A percentile compares a stretch with the other conserved stretches of the same genome.
Conservation (phyloP, 108 stramenopile species). For the Cyclotella sp. region DNA sequence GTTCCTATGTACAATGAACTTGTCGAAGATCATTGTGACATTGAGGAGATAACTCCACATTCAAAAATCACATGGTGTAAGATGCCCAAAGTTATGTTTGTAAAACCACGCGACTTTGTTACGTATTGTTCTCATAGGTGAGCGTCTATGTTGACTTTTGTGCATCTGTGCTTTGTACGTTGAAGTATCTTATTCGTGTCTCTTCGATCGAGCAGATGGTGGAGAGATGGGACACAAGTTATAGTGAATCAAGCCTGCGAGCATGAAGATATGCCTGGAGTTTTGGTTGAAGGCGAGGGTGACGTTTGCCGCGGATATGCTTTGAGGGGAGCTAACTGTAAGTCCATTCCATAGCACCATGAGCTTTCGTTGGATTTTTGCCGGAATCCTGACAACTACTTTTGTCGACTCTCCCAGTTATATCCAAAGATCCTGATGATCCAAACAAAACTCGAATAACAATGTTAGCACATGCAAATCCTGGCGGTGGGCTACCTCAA, state of each 20-base stretch:
- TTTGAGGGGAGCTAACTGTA: slow-evolving; percentile 83
- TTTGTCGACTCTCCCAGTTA: slow-evolving; percentile 27
- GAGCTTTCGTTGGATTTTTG: slow-evolving; percentile 9
- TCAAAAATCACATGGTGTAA: slow-evolving; percentile 84
- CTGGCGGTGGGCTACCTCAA: slow-evolving; percentile 64
- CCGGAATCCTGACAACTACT: slow-evolving; percentile 1
- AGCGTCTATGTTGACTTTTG: background rate
- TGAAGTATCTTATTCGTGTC: too few species aligned
- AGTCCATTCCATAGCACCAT: slow-evolving; percentile 5
- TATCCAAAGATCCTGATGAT: slow-evolving; percentile 77
- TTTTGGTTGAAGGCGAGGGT: slow-evolving; percentile 59
- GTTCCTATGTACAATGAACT: slow-evolving; percentile 83
- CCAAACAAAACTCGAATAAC: slow-evolving; percentile 74
- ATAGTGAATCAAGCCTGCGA: slow-evolving; percentile 88
- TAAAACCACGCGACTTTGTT: slow-evolving; percentile 85
- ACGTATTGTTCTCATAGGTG: slow-evolving; percentile 86
- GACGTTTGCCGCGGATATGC: slow-evolving; percentile 80
- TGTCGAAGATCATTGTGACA: slow-evolving; percentile 64
- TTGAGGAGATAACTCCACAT: slow-evolving; percentile 58
- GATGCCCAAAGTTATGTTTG: slow-evolving; percentile 81
- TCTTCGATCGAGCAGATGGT: slow-evolving; percentile 36
- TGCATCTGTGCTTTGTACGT: too few species aligned
- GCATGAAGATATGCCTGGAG: slow-evolving; percentile 63
- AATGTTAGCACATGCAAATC: slow-evolving; percentile 62
- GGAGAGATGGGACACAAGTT: slow-evolving; percentile 78